A percentile compares a stretch with the other conserved stretches of the same genome.
These are phyloP conservation scores for Bondarzewia mesenterica DNA, from an alignment of 1,284 basidiomycete species.

Conservation along the genomic window DNA sequence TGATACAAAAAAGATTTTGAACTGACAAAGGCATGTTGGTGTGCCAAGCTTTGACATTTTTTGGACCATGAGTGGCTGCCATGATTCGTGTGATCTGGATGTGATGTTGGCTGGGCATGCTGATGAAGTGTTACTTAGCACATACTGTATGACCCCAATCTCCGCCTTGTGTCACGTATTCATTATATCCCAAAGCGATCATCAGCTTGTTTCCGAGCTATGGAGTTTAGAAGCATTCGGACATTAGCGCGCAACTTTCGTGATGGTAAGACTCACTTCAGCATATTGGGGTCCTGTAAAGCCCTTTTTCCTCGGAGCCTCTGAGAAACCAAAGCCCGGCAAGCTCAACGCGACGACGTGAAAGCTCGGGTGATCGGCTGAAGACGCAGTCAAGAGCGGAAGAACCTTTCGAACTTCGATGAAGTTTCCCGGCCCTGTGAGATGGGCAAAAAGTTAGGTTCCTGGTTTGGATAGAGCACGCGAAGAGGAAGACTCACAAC, in stretches of 20 bases:
- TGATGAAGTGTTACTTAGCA: constrained; percentile 5
- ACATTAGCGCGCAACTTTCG: not conserved
- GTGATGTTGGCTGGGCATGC: not conserved
- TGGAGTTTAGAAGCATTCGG: not conserved
- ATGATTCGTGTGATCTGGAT: constrained; percentile 24
- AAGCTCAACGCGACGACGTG: constrained; percentile 38
- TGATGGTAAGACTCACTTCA: constrained; percentile 13
- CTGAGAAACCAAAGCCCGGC: constrained; percentile 32
- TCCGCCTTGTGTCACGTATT: constrained; percentile 43
- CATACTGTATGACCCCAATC: constrained; percentile 36
- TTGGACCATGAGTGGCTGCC: constrained; percentile 21
- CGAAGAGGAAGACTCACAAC: constrained; percentile 34
- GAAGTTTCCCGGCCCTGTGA: constrained; percentile 36
- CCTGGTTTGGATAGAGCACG: too few relatives aligned
- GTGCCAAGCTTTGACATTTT: constrained; percentile 28
- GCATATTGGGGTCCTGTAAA: constrained; percentile 26
- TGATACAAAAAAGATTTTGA: not conserved
- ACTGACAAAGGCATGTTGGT: constrained; percentile 26
- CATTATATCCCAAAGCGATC: constrained; percentile 35
- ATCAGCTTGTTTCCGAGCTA: constrained; percentile 32
- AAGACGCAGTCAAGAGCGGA: constrained; percentile 16
- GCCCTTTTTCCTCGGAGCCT: constrained; percentile 23
- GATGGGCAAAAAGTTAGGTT: too few relatives aligned
- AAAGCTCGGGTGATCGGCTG: constrained; percentile 26
- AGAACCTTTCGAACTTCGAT: constrained; percentile 29